These are phyloP conservation scores for Ogataea pilisensis DNA, from an alignment of 805 yeast species.

Conservation along the genomic window DNA sequence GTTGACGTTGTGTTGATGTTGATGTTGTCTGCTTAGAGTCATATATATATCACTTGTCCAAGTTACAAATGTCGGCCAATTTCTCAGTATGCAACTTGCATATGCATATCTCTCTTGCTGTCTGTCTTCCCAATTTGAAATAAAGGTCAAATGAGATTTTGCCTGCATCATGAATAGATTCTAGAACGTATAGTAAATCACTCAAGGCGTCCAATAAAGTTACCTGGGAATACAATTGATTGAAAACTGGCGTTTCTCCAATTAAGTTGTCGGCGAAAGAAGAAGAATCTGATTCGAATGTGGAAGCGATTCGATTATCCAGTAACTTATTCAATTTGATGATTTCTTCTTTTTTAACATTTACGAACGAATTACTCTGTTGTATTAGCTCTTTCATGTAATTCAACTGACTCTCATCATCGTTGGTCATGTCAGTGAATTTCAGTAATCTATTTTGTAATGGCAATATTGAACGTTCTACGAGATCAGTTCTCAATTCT, in stretches of 20 bases:
- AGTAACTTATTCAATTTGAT: slow-evolving; percentile 16
- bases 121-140: slow-evolving; percentile 41
- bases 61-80: slow-evolving; percentile 16
- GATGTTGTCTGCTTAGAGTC: too few species aligned
- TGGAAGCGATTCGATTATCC: slow-evolving; percentile 24
- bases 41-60: slow-evolving; percentile 6
- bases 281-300: slow-evolving; percentile 10
- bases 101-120: slow-evolving; percentile 63
- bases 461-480: slow-evolving; percentile 3
- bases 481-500: slow-evolving; percentile 6
- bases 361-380: slow-evolving; percentile 23
- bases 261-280: slow-evolving; percentile 41
- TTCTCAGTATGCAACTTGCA: slow-evolving; percentile 45
- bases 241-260: slow-evolving; percentile 49
- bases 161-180: slow-evolving; percentile 50
- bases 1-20: too few species aligned
- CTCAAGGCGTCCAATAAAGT: slow-evolving; percentile 67
- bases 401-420: slow-evolving; percentile 13
- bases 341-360: slow-evolving; percentile 10
- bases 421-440: slow-evolving; percentile 17
- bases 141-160: slow-evolving; percentile 39
- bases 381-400: slow-evolving; percentile 14
- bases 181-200: slow-evolving; percentile 59
- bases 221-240: slow-evolving; percentile 60
- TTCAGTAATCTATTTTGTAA: slow-evolving; percentile 17